These are phyloP conservation scores for Rehmannia glutinosa DNA, from an alignment of 257 asterid genomes.

Conservation along the genomic window DNA sequence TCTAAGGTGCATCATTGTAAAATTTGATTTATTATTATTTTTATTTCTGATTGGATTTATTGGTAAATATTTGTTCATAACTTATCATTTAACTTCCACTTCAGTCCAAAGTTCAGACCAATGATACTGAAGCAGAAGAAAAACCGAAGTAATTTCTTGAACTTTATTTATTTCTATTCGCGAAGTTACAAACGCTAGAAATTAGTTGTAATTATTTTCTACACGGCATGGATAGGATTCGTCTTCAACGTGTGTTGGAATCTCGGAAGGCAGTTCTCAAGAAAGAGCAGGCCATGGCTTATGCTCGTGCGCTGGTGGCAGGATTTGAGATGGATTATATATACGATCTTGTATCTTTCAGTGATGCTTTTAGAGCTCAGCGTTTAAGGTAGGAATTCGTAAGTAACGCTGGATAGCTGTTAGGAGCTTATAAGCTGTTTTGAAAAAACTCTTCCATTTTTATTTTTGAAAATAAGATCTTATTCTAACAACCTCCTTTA, in stretches of 20 bases:
- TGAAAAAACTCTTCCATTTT: too few relatives aligned
- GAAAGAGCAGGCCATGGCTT: conserved; percentile 93
- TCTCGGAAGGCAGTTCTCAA: conserved; percentile 64
- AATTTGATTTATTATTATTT: neutral
- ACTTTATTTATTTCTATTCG: conserved; percentile 11
- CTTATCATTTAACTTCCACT: conserved; percentile 6
- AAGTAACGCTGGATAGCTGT: too few relatives aligned
- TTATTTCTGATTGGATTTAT: neutral
- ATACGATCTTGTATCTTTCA: conserved; percentile 59
- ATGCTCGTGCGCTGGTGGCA: conserved; percentile 82
- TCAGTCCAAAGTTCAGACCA: conserved; percentile 35
- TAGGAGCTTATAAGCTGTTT: too few relatives aligned
- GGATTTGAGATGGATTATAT: conserved; percentile 63
- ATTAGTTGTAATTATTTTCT: neutral
- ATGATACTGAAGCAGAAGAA: conserved; percentile 41
- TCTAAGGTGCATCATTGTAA: conserved; percentile 36
- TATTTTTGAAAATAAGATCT: too few relatives aligned
- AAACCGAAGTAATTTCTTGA: conserved; percentile 49
- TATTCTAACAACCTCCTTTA: too few relatives aligned
- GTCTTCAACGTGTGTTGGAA: conserved; percentile 70
- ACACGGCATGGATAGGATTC: conserved; percentile 42
- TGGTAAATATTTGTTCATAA: neutral
- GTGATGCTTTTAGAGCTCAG: conserved; percentile 76
- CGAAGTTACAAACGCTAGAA: conserved; percentile 1
- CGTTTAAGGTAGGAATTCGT: conserved; percentile 71